Evolutionary conservation across 164 flowering plant genomes (phyloP).

Genomic region (Aristolochia californica): DNA sequence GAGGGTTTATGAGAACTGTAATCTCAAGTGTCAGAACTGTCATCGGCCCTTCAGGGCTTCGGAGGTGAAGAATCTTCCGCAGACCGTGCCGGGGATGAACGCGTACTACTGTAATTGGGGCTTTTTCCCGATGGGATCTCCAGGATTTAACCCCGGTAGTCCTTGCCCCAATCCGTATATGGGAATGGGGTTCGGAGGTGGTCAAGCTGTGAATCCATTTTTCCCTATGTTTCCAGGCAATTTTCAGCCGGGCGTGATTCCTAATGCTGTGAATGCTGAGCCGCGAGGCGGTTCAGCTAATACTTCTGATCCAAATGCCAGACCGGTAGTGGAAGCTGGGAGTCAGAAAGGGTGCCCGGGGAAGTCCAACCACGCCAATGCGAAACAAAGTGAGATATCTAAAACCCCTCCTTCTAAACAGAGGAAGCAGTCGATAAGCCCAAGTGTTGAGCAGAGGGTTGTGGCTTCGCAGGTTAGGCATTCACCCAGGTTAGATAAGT

Average conservation of each 20-base stretch:
- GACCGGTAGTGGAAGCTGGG: neutral
- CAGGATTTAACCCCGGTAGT: conserved; percentile 11
- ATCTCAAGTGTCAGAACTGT: conserved; percentile 65
- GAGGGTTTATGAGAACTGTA: conserved; percentile 47
- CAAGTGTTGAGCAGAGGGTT: neutral
- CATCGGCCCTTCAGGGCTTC: conserved; percentile 56
- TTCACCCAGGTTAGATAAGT: conserved; percentile 1
- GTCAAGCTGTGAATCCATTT: neutral
- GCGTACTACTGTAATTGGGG: conserved; percentile 75
- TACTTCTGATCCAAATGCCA: neutral
- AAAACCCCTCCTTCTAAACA: too few species aligned
- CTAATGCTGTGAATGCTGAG: neutral
- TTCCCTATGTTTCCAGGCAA: neutral
- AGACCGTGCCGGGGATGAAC: conserved; percentile 50
- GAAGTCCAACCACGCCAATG: neutral
- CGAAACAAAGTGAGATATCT: too few species aligned
- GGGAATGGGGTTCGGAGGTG: neutral
- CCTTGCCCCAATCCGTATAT: neutral
- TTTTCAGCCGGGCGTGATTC: neutral
- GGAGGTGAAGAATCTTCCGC: conserved; percentile 38
- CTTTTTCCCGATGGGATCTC: conserved; percentile 53
- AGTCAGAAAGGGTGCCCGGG: too few species aligned
- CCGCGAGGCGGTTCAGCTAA: neutral
- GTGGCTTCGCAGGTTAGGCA: neutral
- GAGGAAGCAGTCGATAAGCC: neutral